Evolutionary conservation across 306 rosid genomes (phyloP).

Genomic region (Castanea sativa): DNA sequence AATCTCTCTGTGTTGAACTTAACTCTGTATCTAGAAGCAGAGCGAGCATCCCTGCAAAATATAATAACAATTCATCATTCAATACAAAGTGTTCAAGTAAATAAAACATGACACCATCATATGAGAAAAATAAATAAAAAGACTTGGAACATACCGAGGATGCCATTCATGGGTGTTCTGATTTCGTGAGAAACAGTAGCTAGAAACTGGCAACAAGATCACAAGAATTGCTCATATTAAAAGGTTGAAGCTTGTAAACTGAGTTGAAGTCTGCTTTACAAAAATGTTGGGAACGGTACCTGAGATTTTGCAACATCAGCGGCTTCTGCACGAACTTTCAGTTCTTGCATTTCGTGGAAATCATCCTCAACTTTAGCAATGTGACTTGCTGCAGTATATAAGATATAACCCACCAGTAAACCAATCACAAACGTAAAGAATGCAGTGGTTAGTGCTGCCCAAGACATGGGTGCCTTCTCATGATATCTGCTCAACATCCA

Average conservation of each 20-base stretch:
- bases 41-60: constrained; percentile 87
- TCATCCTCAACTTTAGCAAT: constrained; percentile 96
- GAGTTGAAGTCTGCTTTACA: constrained; percentile 9
- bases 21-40: constrained; percentile 87
- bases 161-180: constrained; percentile 99
- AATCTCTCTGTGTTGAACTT: constrained; percentile 90
- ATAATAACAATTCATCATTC: constrained; percentile 7
- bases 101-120: neutral
- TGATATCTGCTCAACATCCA: constrained; percentile 70
- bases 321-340: constrained; percentile 86
- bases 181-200: constrained; percentile 99
- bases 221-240: constrained; percentile 12
- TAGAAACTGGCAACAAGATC: constrained; percentile 61
- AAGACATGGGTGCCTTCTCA: constrained; percentile 76
- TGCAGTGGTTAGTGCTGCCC: constrained; percentile 69
- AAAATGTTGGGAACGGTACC: constrained; percentile 44
- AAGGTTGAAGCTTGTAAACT: constrained; percentile 19
- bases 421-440: constrained; percentile 76
- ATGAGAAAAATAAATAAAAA: constrained; percentile 9
- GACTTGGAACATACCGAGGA: constrained; percentile 61
- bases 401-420: constrained; percentile 77
- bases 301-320: constrained; percentile 97
- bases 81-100: constrained; percentile 2
- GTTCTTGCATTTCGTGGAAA: constrained; percentile 64
- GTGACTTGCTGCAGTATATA: constrained; percentile 89